These are phyloP conservation scores for Scalesia atractyloides DNA, from an alignment of 129 eudicot species.

Conservation along the genomic window DNA sequence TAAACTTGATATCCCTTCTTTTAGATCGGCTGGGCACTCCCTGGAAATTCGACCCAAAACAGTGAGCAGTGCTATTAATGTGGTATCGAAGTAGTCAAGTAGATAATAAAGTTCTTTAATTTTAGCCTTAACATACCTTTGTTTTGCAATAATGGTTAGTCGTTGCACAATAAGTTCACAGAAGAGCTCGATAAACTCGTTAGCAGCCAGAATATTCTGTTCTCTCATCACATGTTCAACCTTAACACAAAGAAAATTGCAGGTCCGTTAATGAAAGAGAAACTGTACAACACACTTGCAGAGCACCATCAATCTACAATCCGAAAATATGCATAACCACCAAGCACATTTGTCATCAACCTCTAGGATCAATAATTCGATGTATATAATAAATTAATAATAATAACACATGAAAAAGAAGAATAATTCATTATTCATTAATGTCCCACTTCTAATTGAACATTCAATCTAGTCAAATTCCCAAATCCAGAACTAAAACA, in stretches of 20 bases:
- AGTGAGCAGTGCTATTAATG: slow-evolving; percentile 9
- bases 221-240: slow-evolving; percentile 97
- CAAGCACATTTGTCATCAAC: neutral
- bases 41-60: slow-evolving; percentile 40
- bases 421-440: neutral
- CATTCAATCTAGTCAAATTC: neutral
- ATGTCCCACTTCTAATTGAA: neutral
- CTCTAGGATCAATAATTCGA: neutral
- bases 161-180: slow-evolving; percentile 87
- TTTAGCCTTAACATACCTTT: slow-evolving; percentile 41
- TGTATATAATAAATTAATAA: neutral
- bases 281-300: neutral
- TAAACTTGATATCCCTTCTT: slow-evolving; percentile 90
- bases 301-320: neutral
- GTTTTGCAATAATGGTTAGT: slow-evolving; percentile 82
- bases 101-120: neutral
- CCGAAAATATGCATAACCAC: neutral
- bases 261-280: slow-evolving; percentile 1
- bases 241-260: slow-evolving; percentile 28
- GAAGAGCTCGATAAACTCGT: slow-evolving; percentile 94
- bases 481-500: slow-evolving; percentile 1
- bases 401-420: neutral
- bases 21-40: slow-evolving; percentile 85
- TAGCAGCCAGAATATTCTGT: slow-evolving; percentile 93
- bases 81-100: neutral